Percentiles rank a stretch among this genome's conserved stretches.
Evolutionary conservation across 176 grass and related monocot species (phyloP).

Genomic region (Oryza meyeriana): DNA sequence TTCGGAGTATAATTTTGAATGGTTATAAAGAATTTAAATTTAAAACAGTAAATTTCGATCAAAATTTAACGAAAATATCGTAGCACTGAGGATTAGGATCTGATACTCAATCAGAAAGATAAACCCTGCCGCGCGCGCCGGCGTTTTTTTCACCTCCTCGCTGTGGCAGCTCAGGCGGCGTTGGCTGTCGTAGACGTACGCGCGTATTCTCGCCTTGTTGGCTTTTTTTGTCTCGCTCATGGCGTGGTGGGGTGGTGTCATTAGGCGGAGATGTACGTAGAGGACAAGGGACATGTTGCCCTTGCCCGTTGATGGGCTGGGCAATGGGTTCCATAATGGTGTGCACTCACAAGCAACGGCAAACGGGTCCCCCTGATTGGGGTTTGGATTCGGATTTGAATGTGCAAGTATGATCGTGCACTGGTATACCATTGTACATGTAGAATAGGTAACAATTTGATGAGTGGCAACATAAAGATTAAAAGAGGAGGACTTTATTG

Average conservation of each 20-base stretch:
- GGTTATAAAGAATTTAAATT: too few species aligned
- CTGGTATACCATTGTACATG: background rate
- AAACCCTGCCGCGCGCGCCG: too few species aligned
- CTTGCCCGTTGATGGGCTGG: background rate
- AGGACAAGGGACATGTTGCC: constrained; percentile 28
- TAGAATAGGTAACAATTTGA: background rate
- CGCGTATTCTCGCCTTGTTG: background rate
- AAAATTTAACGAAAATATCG: too few species aligned
- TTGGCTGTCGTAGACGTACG: background rate
- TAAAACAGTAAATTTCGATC: too few species aligned
- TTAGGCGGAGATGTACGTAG: background rate
- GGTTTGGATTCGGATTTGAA: background rate
- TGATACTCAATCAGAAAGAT: too few species aligned
- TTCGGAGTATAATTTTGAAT: too few species aligned
- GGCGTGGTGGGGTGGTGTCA: background rate
- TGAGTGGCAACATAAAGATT: too few species aligned
- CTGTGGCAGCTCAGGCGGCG: constrained; percentile 22
- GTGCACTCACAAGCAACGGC: constrained; percentile 37
- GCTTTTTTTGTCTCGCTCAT: background rate
- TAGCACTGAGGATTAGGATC: too few species aligned
- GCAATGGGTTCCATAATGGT: background rate
- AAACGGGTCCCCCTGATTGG: background rate
- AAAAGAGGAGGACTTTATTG: too few species aligned
- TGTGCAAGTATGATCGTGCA: background rate
- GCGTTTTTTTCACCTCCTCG: background rate